These are phyloP conservation scores for Neopestalotiopsis rosae DNA, from an alignment of 2,329 filamentous ascomycete species.

Conservation along the genomic window DNA sequence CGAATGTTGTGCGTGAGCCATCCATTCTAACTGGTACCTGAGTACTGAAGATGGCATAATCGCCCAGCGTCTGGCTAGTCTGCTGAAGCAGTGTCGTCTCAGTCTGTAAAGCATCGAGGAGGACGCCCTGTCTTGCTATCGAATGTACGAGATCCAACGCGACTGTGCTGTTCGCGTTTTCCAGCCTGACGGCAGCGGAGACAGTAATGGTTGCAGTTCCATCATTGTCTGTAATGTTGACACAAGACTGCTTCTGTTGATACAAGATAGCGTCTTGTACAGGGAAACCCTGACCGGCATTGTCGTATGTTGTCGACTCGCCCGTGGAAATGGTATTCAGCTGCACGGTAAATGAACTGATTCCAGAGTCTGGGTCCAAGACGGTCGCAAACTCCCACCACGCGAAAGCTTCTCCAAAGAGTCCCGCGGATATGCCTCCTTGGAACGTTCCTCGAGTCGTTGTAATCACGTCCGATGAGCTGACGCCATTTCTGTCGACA, in stretches of 20 bases:
- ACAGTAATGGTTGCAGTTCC: constrained; percentile 14
- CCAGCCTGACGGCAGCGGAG: constrained; percentile 17
- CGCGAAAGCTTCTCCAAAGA: constrained; percentile 32
- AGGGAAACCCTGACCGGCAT: constrained; percentile 35
- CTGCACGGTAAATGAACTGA: constrained; percentile 38
- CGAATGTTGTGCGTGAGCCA: not conserved
- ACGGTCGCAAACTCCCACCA: constrained; percentile 37
- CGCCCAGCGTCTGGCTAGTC: not conserved
- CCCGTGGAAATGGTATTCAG: constrained; percentile 31
- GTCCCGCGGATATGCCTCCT: constrained; percentile 30
- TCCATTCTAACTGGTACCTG: not conserved
- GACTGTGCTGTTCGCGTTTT: not conserved
- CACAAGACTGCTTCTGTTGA: constrained; percentile 33
- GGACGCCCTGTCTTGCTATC: constrained; percentile 3
- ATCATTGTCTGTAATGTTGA: constrained; percentile 19
- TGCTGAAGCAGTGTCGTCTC: constrained; percentile 4
- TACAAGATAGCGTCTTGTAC: constrained; percentile 34
- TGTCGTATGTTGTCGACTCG: constrained; percentile 28
- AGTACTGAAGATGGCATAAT: constrained; percentile 5
- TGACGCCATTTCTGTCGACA: constrained; percentile 25
- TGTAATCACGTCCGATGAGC: constrained; percentile 17
- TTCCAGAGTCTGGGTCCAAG: constrained; percentile 31
- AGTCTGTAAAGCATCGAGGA: not conserved
- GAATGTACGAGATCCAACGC: constrained; percentile 16
- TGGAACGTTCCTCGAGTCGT: constrained; percentile 16